Evolutionary conservation across 176 grass and related monocot species (phyloP).

Genomic region (Avena eriantha): DNA sequence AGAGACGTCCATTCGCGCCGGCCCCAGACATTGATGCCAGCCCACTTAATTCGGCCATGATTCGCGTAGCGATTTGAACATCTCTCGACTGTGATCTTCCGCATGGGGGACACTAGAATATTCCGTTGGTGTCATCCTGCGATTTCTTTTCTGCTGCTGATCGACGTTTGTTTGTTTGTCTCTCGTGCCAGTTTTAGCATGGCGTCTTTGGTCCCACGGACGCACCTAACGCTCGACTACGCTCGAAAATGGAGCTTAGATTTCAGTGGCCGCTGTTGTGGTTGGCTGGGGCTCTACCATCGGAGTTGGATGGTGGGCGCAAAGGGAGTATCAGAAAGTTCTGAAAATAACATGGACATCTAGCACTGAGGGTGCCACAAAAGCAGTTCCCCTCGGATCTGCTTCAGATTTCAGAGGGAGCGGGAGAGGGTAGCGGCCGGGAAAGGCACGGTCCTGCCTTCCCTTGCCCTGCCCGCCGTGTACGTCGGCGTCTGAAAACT

Average conservation of each 20-base stretch:
- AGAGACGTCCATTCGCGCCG: constrained; percentile 3
- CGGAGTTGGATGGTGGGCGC: constrained; percentile 22
- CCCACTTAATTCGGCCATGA: constrained; percentile 30
- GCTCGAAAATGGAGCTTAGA: neutral
- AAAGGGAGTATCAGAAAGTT: neutral
- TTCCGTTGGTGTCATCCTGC: neutral
- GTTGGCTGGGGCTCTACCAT: neutral
- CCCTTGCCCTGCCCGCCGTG: neutral
- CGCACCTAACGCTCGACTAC: constrained; percentile 8
- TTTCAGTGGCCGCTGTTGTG: constrained; percentile 33
- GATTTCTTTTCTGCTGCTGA: neutral
- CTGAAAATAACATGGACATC: neutral
- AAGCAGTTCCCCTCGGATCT: too few relatives aligned
- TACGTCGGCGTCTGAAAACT: neutral
- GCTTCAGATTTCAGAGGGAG: neutral
- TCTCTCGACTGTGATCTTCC: neutral
- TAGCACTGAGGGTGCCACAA: neutral
- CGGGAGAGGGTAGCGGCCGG: neutral
- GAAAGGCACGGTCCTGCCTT: neutral
- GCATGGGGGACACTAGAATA: neutral
- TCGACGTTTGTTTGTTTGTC: neutral
- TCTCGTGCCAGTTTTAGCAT: constrained; percentile 1
- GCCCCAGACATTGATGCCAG: neutral
- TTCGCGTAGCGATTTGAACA: neutral
- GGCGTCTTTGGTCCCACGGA: neutral